Percentiles rank a stretch among this genome's conserved stretches.
Conservation (phyloP, 441 rosid species). For the Codiaeum variegatum region DNA sequence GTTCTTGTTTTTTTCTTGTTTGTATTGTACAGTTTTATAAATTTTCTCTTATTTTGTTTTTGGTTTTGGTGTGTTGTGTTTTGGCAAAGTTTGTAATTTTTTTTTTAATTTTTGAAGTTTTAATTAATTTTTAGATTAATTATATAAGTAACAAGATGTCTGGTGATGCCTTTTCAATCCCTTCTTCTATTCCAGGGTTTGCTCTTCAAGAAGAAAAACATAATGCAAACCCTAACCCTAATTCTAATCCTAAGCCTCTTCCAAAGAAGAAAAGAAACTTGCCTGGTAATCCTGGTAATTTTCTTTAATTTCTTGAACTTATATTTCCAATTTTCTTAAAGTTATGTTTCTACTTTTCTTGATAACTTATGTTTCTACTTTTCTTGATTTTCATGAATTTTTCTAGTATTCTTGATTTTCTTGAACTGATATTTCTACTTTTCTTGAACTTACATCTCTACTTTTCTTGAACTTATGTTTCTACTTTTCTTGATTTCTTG, state of each 20-base stretch:
- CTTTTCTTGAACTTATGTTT: background rate
- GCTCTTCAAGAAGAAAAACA: conserved; percentile 43
- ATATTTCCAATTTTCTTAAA: no score
- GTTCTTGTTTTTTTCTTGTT: conserved; percentile 26
- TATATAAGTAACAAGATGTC: no score
- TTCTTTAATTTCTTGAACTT: no score
- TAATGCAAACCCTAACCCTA: conserved; percentile 45
- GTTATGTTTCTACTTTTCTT: background rate
- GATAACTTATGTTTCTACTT: no score
- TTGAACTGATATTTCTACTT: no score
- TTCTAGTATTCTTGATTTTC: no score
- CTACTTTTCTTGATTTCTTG: background rate
- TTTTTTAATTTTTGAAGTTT: no score
- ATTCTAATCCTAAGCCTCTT: conserved; percentile 23
- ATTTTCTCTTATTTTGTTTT: conserved; percentile 27
- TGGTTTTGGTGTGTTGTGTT: conserved; percentile 10
- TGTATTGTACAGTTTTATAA: conserved; percentile 26
- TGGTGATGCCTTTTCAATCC: conserved; percentile 55
- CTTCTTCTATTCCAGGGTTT: conserved; percentile 46
- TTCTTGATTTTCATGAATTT: background rate
- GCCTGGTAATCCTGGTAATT: conserved; percentile 65
- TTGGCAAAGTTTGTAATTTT: no score
- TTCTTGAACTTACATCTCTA: no score
- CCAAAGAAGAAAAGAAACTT: conserved; percentile 58
- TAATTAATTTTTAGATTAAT: no score